Conservation (phyloP, 2,329 filamentous ascomycete species). For the Sporothrix brasiliensis region DNA sequence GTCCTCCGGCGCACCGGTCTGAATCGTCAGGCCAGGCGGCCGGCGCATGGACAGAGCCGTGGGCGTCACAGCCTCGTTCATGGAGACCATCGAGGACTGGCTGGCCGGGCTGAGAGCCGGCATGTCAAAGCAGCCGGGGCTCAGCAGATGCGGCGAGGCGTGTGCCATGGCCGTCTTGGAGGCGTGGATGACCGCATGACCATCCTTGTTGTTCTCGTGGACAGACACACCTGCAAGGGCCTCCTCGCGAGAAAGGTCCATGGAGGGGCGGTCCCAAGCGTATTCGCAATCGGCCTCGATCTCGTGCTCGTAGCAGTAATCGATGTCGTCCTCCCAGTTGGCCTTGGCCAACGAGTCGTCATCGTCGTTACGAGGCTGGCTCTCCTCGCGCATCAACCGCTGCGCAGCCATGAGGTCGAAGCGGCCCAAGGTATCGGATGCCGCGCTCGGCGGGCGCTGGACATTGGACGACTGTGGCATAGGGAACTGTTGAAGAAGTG, state of each 20-base stretch:
- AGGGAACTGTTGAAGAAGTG: conserved; percentile 54
- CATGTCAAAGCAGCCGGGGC: conserved; percentile 47
- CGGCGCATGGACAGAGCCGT: conserved; percentile 41
- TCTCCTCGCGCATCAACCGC: conserved; percentile 40
- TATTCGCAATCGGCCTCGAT: conserved; percentile 69
- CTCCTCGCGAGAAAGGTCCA: conserved; percentile 49
- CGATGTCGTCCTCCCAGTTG: conserved; percentile 70
- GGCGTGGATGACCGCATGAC: conserved; percentile 26
- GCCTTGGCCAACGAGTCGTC: conserved; percentile 46
- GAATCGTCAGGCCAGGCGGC: conserved; percentile 35
- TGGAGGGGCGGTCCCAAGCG: conserved; percentile 63
- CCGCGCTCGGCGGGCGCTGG: conserved; percentile 48
- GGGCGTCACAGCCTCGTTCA: conserved; percentile 52
- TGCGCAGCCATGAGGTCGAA: conserved; percentile 48
- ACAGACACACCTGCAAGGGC: conserved; percentile 39
- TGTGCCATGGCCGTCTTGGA: conserved; percentile 15
- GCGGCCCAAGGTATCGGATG: conserved; percentile 57
- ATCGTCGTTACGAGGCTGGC: conserved; percentile 37
- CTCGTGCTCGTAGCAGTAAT: conserved; percentile 71
- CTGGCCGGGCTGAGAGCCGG: conserved; percentile 56
- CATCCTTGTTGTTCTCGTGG: conserved; percentile 22
- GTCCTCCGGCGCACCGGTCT: conserved; percentile 23
- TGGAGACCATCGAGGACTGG: conserved; percentile 48
- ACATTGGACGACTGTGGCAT: conserved; percentile 35
- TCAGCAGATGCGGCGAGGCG: conserved; percentile 39